phyloP scores from a whole-genome alignment of 345 rosid genomes.

The Xanthoceras sorbifolium region DNA sequence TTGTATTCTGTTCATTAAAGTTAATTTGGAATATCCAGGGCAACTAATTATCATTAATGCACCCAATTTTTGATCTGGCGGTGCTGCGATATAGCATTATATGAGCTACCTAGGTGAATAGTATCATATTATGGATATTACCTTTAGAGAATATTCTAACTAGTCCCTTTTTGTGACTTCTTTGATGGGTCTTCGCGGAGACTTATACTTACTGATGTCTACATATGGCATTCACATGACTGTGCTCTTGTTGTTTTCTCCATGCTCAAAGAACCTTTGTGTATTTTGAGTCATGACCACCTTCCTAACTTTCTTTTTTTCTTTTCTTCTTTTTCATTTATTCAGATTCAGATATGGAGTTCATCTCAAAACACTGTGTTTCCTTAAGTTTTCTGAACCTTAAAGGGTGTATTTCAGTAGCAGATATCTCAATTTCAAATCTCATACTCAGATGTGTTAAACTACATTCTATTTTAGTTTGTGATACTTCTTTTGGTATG shows the following conservation, averaged over 20 bases:
- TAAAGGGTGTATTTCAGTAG: constrained; percentile 64
- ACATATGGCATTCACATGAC: neutral
- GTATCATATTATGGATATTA: neutral
- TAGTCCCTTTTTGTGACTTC: neutral
- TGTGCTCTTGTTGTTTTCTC: neutral
- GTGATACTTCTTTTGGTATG: constrained; percentile 70
- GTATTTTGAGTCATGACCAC: constrained; percentile 5
- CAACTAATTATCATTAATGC: neutral
- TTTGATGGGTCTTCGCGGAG: neutral
- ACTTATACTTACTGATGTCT: neutral
- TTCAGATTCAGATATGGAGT: constrained; percentile 61
- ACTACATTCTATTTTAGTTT: constrained; percentile 62
- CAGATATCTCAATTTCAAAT: constrained; percentile 68
- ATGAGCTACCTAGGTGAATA: neutral
- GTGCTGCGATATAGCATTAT: neutral
- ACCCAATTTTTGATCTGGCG: neutral
- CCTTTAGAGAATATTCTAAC: neutral
- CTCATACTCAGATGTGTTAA: constrained; percentile 47
- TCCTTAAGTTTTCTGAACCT: constrained; percentile 63
- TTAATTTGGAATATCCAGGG: neutral
- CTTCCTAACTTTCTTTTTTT: constrained; percentile 8
- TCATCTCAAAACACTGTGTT: constrained; percentile 43
- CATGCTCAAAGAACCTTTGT: neutral
- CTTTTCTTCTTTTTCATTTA: constrained; percentile 14
- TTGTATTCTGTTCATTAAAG: neutral